Evolutionary conservation across 106 monocot genomes (phyloP).

Genomic region (Posidonia australis): DNA sequence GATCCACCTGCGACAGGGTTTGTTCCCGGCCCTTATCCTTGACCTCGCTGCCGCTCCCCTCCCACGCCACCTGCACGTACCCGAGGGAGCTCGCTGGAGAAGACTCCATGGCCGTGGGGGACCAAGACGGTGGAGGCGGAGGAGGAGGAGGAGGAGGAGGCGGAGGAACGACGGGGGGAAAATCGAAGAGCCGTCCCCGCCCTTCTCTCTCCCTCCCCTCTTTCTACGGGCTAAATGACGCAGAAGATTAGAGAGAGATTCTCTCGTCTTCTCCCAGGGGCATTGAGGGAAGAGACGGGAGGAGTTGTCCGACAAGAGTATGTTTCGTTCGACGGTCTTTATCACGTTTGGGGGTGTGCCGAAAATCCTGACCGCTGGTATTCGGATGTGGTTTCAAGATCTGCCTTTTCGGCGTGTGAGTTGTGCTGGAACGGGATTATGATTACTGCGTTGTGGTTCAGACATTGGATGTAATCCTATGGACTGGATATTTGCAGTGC

Average conservation of each 20-base stretch:
- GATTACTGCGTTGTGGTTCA: no score
- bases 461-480: no score
- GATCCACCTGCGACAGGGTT: constrained; percentile 5
- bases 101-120: neutral
- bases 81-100: neutral
- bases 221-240: neutral
- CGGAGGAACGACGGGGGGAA: neutral
- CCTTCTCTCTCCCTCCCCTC: neutral
- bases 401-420: no score
- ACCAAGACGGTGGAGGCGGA: neutral
- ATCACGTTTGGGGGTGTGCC: no score
- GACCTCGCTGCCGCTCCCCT: neutral
- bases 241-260: neutral
- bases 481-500: no score
- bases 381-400: no score
- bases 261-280: constrained; percentile 1
- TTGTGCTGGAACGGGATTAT: no score
- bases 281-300: neutral
- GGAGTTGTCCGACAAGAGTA: no score
- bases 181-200: neutral
- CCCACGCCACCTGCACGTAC: neutral
- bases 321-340: no score
- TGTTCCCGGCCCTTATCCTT: neutral
- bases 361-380: no score
- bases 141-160: neutral